Conservation (phyloP, 208 protist genomes). For the Leishmania martiniquensis region DNA sequence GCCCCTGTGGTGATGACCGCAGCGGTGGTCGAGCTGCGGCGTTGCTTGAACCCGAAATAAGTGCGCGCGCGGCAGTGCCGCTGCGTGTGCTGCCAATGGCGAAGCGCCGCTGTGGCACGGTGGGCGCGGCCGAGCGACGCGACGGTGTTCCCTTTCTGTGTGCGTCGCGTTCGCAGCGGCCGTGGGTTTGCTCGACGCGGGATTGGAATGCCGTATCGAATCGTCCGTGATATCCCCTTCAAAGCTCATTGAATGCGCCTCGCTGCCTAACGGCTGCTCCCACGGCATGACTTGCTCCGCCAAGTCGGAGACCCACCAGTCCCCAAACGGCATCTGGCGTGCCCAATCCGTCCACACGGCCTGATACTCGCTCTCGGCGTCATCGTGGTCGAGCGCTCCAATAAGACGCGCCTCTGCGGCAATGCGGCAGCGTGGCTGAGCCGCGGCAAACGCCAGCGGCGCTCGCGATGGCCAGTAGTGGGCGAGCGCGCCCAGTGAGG, state of each 20-base stretch:
- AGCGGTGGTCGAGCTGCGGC: not conserved
- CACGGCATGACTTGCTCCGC: conserved; percentile 13
- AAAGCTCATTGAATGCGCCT: not conserved
- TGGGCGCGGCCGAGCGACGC: not conserved
- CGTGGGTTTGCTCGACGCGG: not conserved
- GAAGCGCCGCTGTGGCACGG: not conserved
- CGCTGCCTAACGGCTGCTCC: not conserved
- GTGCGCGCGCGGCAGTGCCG: not conserved
- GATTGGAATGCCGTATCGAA: not conserved
- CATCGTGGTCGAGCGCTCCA: not conserved
- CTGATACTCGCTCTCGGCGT: not conserved
- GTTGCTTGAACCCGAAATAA: not conserved
- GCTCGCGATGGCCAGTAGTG: conserved; percentile 6
- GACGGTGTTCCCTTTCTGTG: not conserved
- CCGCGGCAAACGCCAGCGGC: conserved; percentile 10
- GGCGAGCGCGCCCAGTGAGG: not conserved
- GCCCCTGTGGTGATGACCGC: not conserved
- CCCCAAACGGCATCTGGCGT: conserved; percentile 14
- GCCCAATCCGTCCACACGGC: conserved; percentile 15
- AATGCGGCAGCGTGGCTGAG: conserved; percentile 20
- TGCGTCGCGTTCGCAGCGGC: not conserved
- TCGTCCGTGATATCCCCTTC: not conserved
- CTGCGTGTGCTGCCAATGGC: not conserved
- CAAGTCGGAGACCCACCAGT: conserved; percentile 23
- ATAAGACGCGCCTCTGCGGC: not conserved